These are phyloP conservation scores for Hippophae gyantsensis DNA, from an alignment of 306 rosid species.

Conservation along the genomic window DNA sequence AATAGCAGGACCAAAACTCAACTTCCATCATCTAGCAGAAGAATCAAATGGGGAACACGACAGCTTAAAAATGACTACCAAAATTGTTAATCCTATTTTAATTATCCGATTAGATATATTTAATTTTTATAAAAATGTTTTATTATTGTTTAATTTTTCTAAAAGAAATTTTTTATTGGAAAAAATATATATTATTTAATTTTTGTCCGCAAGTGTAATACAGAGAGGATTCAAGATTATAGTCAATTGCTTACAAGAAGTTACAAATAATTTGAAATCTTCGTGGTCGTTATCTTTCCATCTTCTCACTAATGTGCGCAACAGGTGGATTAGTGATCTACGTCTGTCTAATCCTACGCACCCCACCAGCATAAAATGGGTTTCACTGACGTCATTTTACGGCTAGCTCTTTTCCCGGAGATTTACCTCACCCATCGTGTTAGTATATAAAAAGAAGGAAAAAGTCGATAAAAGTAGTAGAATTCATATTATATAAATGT, in stretches of 20 bases:
- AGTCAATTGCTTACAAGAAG: slow-evolving; percentile 29
- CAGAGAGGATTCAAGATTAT: slow-evolving; percentile 14
- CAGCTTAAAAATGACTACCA: slow-evolving; percentile 30
- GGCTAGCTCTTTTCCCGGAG: background rate
- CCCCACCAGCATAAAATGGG: background rate
- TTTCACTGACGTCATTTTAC: slow-evolving; percentile 22
- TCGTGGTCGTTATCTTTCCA: slow-evolving; percentile 46
- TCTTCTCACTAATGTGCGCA: slow-evolving; percentile 47
- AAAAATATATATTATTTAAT: background rate
- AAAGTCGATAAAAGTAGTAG: too few relatives aligned
- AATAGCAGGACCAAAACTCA: slow-evolving; percentile 20
- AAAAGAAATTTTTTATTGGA: slow-evolving; percentile 2
- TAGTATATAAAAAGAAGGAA: too few relatives aligned
- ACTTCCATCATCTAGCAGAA: slow-evolving; percentile 25
- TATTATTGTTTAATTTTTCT: slow-evolving; percentile 12
- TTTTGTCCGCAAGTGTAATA: slow-evolving; percentile 14
- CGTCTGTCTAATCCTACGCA: slow-evolving; percentile 18
- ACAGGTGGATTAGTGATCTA: slow-evolving; percentile 29
- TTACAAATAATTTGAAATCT: slow-evolving; percentile 3
- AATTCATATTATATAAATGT: too few relatives aligned
- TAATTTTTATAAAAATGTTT: slow-evolving; percentile 10
- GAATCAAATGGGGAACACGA: slow-evolving; percentile 32
- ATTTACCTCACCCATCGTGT: background rate
- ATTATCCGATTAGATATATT: slow-evolving; percentile 15
- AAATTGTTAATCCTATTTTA: slow-evolving; percentile 7